Conservation (phyloP, 176 grass and related monocot genomes). For the Musa schizocarpa region DNA sequence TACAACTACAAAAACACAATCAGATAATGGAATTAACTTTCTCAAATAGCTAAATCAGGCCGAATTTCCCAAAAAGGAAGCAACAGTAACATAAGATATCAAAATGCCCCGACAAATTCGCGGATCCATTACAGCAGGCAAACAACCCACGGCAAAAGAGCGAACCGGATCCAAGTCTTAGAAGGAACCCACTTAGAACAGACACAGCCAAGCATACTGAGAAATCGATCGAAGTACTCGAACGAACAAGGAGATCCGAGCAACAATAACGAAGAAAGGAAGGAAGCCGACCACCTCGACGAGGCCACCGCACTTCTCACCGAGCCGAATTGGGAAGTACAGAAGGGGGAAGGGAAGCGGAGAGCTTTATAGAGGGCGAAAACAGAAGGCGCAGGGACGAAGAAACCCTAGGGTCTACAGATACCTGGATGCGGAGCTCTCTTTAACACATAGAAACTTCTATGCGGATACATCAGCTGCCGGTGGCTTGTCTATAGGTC, state of each 20-base stretch:
- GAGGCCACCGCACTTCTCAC: neutral
- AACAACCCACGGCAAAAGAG: neutral
- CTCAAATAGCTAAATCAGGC: too few species aligned
- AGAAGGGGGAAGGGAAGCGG: neutral
- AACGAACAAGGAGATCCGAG: neutral
- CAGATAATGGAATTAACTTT: too few species aligned
- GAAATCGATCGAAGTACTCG: neutral
- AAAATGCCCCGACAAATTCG: neutral
- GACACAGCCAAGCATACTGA: too few species aligned
- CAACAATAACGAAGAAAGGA: neutral
- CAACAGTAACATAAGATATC: neutral
- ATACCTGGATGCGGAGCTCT: neutral
- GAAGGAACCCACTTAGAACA: neutral
- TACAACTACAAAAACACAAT: too few species aligned
- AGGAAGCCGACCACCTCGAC: neutral
- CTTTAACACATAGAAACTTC: neutral
- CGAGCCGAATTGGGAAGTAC: neutral
- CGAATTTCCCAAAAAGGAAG: neutral
- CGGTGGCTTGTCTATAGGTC: too few species aligned
- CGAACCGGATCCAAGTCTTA: neutral
- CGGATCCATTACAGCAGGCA: neutral
- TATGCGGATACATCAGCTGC: neutral
- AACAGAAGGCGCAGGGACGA: neutral
- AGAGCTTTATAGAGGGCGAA: neutral
- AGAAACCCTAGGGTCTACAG: neutral